These are phyloP conservation scores for Sordariomycetes sp. DNA, from an alignment of 2,329 filamentous ascomycete genomes.

Conservation along the genomic window DNA sequence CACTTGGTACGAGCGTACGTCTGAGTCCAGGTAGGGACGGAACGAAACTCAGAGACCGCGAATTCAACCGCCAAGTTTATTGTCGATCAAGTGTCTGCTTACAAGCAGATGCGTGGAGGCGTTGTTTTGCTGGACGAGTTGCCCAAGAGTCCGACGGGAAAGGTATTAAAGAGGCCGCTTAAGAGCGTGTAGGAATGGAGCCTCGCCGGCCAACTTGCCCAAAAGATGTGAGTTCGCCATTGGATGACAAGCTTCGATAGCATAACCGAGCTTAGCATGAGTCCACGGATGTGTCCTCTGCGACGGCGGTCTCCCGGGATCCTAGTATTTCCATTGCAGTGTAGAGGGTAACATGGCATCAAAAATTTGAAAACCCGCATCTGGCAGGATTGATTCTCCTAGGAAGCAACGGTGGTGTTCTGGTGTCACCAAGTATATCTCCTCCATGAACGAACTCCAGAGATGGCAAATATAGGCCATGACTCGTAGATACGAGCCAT, in stretches of 20 bases:
- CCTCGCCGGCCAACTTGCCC: not conserved
- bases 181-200: conserved; percentile 7
- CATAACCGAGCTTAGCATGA: too few species aligned
- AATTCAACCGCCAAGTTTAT: not conserved
- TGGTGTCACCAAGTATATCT: not conserved
- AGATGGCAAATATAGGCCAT: not conserved
- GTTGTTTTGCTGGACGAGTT: conserved; percentile 52
- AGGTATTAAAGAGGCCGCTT: conserved; percentile 27
- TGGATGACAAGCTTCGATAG: too few species aligned
- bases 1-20: not conserved
- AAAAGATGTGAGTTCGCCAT: not conserved
- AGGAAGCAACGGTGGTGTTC: not conserved
- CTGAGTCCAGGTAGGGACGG: not conserved
- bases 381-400: not conserved
- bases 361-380: not conserved
- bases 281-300: not conserved
- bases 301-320: too few species aligned
- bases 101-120: conserved; percentile 58
- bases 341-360: not conserved
- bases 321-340: not conserved
- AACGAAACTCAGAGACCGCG: not conserved
- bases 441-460: not conserved
- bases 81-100: conserved; percentile 19
- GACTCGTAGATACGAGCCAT: not conserved
- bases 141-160: conserved; percentile 49